Conservation (phyloP, 1,284 basidiomycete species). For the Trametes hirsuta region DNA sequence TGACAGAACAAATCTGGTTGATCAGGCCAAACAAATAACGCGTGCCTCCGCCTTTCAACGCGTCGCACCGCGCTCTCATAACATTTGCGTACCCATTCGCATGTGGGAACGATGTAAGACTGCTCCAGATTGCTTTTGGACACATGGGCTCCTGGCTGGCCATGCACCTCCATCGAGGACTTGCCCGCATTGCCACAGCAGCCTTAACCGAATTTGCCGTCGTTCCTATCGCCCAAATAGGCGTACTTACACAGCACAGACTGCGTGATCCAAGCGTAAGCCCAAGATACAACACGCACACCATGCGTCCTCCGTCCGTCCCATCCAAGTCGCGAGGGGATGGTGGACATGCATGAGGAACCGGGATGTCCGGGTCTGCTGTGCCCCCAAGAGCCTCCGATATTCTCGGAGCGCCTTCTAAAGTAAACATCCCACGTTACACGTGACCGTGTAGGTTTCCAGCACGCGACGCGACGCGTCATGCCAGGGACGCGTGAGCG, state of each 20-base stretch:
- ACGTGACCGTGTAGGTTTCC: slow-evolving; percentile 1
- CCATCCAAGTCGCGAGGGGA: too few relatives aligned
- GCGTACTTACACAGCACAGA: too few relatives aligned
- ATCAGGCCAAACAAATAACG: slow-evolving; percentile 31
- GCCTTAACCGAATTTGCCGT: too few relatives aligned
- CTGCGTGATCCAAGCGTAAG: too few relatives aligned
- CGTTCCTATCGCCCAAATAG: too few relatives aligned
- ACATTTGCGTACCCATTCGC: background rate
- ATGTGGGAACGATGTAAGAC: background rate
- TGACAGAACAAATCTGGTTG: slow-evolving; percentile 27
- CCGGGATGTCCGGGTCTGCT: background rate
- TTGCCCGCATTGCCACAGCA: too few relatives aligned
- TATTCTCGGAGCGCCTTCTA: background rate
- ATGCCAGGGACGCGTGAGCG: too few relatives aligned
- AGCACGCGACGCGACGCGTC: background rate
- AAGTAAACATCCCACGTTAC: slow-evolving; percentile 1
- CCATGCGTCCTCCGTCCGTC: too few relatives aligned
- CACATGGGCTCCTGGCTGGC: background rate
- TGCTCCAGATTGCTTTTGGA: background rate
- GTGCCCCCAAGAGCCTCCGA: background rate
- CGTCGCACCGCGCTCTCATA: slow-evolving; percentile 6
- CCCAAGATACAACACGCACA: too few relatives aligned
- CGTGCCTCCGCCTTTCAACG: slow-evolving; percentile 17
- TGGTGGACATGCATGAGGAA: background rate
- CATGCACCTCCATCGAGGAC: too few relatives aligned